phyloP scores from a whole-genome alignment of 192 early-diverging fungal species.

The Entophlyctis luteolus region DNA sequence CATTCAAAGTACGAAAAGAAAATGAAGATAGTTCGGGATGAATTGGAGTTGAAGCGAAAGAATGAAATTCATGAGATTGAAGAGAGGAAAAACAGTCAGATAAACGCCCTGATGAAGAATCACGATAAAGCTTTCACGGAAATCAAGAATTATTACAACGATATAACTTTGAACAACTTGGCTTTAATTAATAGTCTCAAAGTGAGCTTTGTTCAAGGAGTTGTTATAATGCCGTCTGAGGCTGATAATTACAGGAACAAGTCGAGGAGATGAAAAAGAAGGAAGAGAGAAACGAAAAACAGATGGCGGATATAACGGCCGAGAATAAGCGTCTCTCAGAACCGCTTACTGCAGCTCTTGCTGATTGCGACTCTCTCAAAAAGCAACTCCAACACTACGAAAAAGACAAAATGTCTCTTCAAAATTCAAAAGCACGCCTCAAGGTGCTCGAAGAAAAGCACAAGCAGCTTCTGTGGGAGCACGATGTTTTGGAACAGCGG shows the following conservation, averaged over 20 bases:
- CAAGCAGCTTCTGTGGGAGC: constrained; percentile 60
- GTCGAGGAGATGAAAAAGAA: constrained; percentile 71
- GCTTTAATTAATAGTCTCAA: constrained; percentile 64
- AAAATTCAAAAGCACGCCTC: constrained; percentile 56
- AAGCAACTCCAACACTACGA: constrained; percentile 57
- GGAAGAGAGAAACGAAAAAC: constrained; percentile 66
- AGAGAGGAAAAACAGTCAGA: constrained; percentile 66
- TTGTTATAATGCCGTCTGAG: not conserved
- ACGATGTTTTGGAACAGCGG: constrained; percentile 62
- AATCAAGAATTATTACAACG: constrained; percentile 71
- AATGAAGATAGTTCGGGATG: constrained; percentile 59
- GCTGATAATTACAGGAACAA: constrained; percentile 50
- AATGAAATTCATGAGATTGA: constrained; percentile 70
- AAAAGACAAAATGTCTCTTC: constrained; percentile 62
- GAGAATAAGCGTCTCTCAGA: constrained; percentile 67
- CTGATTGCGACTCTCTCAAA: constrained; percentile 57
- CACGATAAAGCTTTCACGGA: constrained; percentile 66
- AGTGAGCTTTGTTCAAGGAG: constrained; percentile 29
- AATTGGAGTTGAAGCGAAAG: constrained; percentile 59
- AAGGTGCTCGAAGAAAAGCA: constrained; percentile 60
- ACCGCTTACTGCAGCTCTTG: constrained; percentile 58
- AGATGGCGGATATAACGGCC: constrained; percentile 60
- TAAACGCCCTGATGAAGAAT: constrained; percentile 66
- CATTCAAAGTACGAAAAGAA: constrained; percentile 62
- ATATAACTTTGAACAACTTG: constrained; percentile 65